These are phyloP conservation scores for Xylaria nigripes DNA, from an alignment of 495 filamentous ascomycete genomes.

Conservation along the genomic window DNA sequence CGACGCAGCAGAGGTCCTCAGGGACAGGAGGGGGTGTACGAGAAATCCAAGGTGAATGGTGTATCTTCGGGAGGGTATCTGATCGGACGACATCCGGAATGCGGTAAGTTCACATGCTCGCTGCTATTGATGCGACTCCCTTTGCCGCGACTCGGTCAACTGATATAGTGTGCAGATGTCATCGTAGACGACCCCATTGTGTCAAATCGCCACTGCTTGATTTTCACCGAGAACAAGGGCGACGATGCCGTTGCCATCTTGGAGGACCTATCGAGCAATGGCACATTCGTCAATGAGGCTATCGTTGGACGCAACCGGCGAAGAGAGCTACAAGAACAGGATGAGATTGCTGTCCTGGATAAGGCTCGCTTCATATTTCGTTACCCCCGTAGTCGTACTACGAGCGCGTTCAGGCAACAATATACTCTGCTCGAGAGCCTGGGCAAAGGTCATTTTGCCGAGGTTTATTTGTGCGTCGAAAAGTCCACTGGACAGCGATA, in stretches of 20 bases:
- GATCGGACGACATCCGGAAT: conserved; percentile 87
- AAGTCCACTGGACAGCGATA: conserved; percentile 72
- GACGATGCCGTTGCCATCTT: conserved; percentile 73
- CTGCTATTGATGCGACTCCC: neutral
- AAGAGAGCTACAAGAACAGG: conserved; percentile 75
- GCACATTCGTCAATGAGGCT: conserved; percentile 90
- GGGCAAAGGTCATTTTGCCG: conserved; percentile 94
- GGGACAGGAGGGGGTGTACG: conserved; percentile 50
- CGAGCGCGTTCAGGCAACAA: conserved; percentile 74
- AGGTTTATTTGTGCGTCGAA: conserved; percentile 86
- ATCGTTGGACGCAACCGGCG: conserved; percentile 87
- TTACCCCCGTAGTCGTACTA: conserved; percentile 68
- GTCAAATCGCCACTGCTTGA: conserved; percentile 89
- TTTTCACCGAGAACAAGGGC: conserved; percentile 80
- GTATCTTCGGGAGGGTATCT: conserved; percentile 76
- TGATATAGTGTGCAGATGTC: conserved; percentile 50
- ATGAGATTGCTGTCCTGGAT: conserved; percentile 80
- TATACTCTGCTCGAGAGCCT: conserved; percentile 79
- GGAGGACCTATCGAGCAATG: conserved; percentile 93
- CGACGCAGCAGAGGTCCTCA: conserved; percentile 33
- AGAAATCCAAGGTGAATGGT: conserved; percentile 47
- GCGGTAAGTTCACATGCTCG: conserved; percentile 52
- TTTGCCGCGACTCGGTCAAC: conserved; percentile 14
- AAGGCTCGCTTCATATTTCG: conserved; percentile 82
- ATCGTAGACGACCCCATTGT: conserved; percentile 70